phyloP scores from a whole-genome alignment of 768 basidiomycete genomes.

The Flagelloscypha sp. region DNA sequence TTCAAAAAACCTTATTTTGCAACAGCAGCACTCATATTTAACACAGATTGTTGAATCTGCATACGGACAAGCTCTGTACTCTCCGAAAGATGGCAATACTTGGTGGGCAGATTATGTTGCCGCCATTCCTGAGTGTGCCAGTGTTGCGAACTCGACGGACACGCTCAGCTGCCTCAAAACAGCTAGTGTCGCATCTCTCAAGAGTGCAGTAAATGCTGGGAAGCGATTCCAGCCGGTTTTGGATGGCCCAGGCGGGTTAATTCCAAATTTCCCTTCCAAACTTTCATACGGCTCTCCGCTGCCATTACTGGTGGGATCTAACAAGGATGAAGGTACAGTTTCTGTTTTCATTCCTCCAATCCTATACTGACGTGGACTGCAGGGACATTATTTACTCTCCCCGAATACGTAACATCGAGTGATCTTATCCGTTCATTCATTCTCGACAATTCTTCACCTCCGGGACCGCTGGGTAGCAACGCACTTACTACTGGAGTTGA shows the following conservation, averaged over 20 bases:
- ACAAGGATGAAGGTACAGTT: conserved; percentile 37
- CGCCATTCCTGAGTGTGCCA: conserved; percentile 13
- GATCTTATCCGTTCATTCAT: conserved; percentile 19
- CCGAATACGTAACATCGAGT: conserved; percentile 15
- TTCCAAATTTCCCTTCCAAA: conserved; percentile 30
- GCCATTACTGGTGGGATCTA: conserved; percentile 38
- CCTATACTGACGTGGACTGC: not conserved
- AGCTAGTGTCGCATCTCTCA: conserved; percentile 1
- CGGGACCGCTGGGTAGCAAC: conserved; percentile 15
- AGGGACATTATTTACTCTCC: conserved; percentile 30
- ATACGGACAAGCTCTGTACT: too few species aligned
- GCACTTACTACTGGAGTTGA: conserved; percentile 16
- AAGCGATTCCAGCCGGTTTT: conserved; percentile 34
- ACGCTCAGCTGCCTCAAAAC: conserved; percentile 30
- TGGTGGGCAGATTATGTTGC: conserved; percentile 9
- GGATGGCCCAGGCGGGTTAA: conserved; percentile 31
- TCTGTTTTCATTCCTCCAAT: too few species aligned
- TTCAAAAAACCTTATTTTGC: too few species aligned
- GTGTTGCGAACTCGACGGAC: conserved; percentile 18
- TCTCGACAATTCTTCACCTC: conserved; percentile 21
- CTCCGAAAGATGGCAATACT: too few species aligned
- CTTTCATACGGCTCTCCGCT: conserved; percentile 29
- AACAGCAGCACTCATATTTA: too few species aligned
- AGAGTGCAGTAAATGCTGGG: too few species aligned
- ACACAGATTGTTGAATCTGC: too few species aligned